These are phyloP conservation scores for Carex sylvatica DNA, from an alignment of 202 grass and related monocot species.

Conservation along the genomic window DNA sequence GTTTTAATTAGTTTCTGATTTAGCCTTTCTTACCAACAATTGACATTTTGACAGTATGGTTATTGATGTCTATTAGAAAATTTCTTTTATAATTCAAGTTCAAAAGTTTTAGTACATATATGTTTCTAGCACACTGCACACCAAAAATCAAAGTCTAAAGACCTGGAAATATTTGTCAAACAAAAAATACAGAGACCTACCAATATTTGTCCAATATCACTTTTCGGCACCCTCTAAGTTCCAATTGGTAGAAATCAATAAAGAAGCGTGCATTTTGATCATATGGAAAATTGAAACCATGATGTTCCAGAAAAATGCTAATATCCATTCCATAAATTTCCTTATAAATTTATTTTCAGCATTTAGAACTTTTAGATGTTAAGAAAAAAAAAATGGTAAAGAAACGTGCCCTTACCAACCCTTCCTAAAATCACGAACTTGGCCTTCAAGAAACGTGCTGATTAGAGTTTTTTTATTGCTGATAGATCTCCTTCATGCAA, in stretches of 20 bases:
- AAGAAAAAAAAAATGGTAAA: too few relatives aligned
- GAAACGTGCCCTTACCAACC: neutral
- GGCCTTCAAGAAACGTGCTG: neutral
- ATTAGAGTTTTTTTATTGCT: neutral
- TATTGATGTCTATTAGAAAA: neutral
- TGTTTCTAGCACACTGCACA: neutral
- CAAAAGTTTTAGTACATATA: neutral
- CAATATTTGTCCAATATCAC: neutral
- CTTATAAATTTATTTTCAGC: too few relatives aligned
- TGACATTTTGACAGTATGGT: neutral
- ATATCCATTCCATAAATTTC: neutral
- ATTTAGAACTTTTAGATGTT: too few relatives aligned
- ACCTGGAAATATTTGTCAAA: neutral
- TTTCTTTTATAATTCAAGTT: neutral
- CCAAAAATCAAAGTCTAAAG: too few relatives aligned
- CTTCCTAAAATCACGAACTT: neutral
- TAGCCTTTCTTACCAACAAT: neutral
- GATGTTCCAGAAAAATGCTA: neutral
- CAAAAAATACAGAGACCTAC: too few relatives aligned
- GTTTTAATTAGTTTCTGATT: neutral
- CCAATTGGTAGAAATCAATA: neutral
- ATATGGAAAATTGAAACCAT: neutral
- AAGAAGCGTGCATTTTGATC: too few relatives aligned
- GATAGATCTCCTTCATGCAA: neutral
- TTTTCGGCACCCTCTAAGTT: neutral